Percentiles rank a stretch among this genome's conserved stretches.
These are phyloP conservation scores for Chaetomium sp. DNA, from an alignment of 2,329 filamentous ascomycete genomes.

Conservation along the genomic window DNA sequence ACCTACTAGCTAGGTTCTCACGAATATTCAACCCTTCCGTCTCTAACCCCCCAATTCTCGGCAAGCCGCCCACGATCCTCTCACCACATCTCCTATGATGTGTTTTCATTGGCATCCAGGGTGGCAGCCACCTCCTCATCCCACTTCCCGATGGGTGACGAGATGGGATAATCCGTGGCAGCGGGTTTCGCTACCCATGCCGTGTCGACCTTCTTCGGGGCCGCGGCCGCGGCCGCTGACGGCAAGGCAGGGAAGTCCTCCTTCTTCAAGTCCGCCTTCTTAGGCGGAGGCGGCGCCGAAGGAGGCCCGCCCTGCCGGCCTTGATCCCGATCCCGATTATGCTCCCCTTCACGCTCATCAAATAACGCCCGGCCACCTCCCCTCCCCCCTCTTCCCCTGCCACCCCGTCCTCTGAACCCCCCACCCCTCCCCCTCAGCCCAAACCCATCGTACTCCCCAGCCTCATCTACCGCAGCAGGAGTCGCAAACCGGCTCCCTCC, in stretches of 20 bases:
- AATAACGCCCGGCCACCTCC: constrained; percentile 40
- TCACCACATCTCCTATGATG: constrained; percentile 9
- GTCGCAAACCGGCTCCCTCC: constrained; percentile 48
- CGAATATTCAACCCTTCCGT: not conserved
- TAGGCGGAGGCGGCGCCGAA: constrained; percentile 7
- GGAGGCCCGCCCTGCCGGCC: constrained; percentile 22
- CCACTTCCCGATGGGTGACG: constrained; percentile 52
- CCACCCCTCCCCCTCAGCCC: constrained; percentile 23
- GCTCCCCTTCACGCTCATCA: constrained; percentile 20
- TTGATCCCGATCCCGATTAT: constrained; percentile 11
- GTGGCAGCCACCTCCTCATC: constrained; percentile 58
- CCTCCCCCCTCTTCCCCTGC: constrained; percentile 38
- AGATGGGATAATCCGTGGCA: constrained; percentile 37
- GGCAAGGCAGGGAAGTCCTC: constrained; percentile 49
- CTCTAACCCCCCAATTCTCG: not conserved
- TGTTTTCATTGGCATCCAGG: constrained; percentile 12
- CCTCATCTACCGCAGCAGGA: constrained; percentile 36
- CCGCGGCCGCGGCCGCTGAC: constrained; percentile 24
- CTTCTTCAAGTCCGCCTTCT: constrained; percentile 37
- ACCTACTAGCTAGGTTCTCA: not conserved
- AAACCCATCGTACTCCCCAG: constrained; percentile 28
- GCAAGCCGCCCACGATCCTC: not conserved
- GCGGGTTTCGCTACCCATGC: constrained; percentile 27
- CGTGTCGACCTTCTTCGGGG: constrained; percentile 38
- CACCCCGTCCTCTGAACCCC: constrained; percentile 29